These are phyloP conservation scores for Ziziphus jujuba DNA, from an alignment of 306 rosid genomes.

Conservation along the genomic window DNA sequence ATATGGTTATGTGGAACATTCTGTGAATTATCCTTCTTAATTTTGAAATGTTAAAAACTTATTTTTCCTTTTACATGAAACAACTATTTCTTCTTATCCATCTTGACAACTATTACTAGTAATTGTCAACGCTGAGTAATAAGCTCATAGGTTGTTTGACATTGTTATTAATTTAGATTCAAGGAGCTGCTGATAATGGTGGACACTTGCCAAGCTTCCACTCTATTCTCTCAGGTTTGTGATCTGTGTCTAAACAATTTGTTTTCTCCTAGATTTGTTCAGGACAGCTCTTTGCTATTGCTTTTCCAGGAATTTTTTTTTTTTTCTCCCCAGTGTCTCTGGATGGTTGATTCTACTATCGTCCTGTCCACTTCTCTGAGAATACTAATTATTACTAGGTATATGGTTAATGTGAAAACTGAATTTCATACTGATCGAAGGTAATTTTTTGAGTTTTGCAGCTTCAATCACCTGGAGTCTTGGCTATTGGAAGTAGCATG, in stretches of 20 bases:
- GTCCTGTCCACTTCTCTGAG: background rate
- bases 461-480: conserved; percentile 94
- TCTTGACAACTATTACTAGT: conserved; percentile 10
- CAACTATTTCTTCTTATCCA: background rate
- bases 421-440: conserved; percentile 33
- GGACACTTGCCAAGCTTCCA: conserved; percentile 97
- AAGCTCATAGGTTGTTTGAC: conserved; percentile 26
- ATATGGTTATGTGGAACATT: too few relatives aligned
- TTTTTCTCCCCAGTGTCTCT: too few relatives aligned
- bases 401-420: background rate
- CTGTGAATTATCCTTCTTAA: too few relatives aligned
- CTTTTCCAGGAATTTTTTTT: too few relatives aligned
- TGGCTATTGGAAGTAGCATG: conserved; percentile 97
- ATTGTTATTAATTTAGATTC: conserved; percentile 54
- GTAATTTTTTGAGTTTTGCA: conserved; percentile 46
- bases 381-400: conserved; percentile 10
- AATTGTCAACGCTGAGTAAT: conserved; percentile 5
- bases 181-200: conserved; percentile 99
- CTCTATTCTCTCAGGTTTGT: conserved; percentile 90
- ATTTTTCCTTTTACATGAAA: background rate
- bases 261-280: too few relatives aligned
- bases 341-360: background rate
- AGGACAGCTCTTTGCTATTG: too few relatives aligned
- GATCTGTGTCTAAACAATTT: conserved; percentile 5
- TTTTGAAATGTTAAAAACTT: background rate